phyloP scores from a whole-genome alignment of 495 filamentous ascomycete genomes.

The Filosporella fistucella region DNA sequence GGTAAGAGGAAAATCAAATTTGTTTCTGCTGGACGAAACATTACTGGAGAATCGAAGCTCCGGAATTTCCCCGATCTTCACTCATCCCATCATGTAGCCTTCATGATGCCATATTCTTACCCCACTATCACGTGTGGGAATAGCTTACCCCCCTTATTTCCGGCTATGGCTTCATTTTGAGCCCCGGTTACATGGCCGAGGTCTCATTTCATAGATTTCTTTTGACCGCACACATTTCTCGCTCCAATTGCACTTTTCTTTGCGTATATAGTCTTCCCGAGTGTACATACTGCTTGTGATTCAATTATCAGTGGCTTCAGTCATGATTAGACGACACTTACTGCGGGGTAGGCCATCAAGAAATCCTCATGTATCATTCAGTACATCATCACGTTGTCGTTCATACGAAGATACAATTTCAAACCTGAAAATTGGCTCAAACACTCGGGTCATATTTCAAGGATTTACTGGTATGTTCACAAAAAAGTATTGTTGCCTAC shows the following conservation, averaged over 20 bases:
- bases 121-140: not conserved
- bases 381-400: slow-evolving; percentile 5
- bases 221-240: not conserved
- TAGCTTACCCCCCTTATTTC: not conserved
- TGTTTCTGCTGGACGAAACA: too few species aligned
- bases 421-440: slow-evolving; percentile 71
- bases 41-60: too few species aligned
- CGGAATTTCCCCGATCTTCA: too few species aligned
- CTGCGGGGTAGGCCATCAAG: slow-evolving; percentile 7
- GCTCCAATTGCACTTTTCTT: not conserved
- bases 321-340: slow-evolving; percentile 4
- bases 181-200: not conserved
- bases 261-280: too few species aligned
- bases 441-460: slow-evolving; percentile 83
- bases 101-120: too few species aligned
- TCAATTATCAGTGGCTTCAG: not conserved
- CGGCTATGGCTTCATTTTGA: not conserved
- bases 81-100: too few species aligned
- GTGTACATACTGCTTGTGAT: too few species aligned
- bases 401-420: slow-evolving; percentile 59
- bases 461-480: slow-evolving; percentile 68
- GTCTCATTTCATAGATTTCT: not conserved
- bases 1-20: too few species aligned
- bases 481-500: not conserved
- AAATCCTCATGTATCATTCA: slow-evolving; percentile 8